Base-by-base conservation (phyloP, 2,329 filamentous ascomycete species). In the Ophiocordyceps camponoti-rufipedis region DNA sequence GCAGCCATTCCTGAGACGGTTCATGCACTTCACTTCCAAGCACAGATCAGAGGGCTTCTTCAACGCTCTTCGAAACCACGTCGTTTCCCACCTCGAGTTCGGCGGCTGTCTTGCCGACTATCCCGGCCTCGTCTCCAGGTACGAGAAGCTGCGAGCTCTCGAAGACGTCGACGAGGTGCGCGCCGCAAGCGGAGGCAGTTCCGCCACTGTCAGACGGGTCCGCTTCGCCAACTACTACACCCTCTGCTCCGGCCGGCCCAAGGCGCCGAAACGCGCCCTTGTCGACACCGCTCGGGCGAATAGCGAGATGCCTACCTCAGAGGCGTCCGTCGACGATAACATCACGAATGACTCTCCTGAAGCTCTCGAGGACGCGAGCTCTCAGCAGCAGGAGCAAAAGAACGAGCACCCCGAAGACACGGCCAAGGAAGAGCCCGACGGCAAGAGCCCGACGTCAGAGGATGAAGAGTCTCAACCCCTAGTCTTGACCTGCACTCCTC, bases 151-250 rank as follows among this genome's bases (percentile, higher is more conserved):
- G 28, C 73, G 84, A 45, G 74, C 71, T 2, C 64, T 94, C 10
- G 86, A 94, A 56, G 79, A 84, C 55, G 66, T 78, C 5, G 73
- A 84, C 47, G 76, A 81, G 50, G 53, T 72, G 2, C 60, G 55
- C 44, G 50, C 53, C 41, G 45, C 50, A 42, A 51, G 16, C 28
- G 47, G 46, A 42, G 51, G 51, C 1, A 48, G 52, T 2, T 48
- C 64, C 8, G 35, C n/a, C 4, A 54, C 65, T 2, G 64, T 67
- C 2, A 69, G 80, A 23, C 23, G 23, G 45, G 74, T 91, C 11
- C 73, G 86, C 14, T 94, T 94, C 54, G 70, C 85, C 47, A 94
- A 94, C 57, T 94, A 94, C 58, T 94, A 89, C 57, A 94, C 87
- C 1, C 74, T 83, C n/a, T 87, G 83, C 51, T 81, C 82, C 10